Conservation (phyloP, 768 basidiomycete genomes). For the Hirschioporus abietinus region DNA sequence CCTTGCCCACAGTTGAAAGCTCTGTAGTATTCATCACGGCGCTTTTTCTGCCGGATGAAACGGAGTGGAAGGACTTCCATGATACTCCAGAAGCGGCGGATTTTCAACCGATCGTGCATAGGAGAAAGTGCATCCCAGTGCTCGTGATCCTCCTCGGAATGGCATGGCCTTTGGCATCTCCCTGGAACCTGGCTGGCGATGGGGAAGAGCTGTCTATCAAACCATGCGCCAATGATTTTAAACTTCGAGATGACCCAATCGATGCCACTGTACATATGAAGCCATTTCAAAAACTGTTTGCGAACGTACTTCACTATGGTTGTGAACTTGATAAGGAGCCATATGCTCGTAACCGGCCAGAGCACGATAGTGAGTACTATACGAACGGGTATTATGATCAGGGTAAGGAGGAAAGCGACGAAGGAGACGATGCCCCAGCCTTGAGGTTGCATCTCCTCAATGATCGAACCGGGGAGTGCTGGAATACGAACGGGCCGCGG, state of each 20-base stretch:
- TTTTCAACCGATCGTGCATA: neutral
- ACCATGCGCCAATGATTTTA: neutral
- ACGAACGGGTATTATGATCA: neutral
- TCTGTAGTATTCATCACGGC: neutral
- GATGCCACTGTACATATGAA: neutral
- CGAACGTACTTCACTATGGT: neutral
- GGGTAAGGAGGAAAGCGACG: neutral
- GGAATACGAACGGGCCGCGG: neutral
- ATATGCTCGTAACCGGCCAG: neutral
- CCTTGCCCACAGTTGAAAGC: neutral
- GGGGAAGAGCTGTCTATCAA: neutral
- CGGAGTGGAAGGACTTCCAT: neutral
- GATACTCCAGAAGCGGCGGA: neutral
- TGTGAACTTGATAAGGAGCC: neutral
- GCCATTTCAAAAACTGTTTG: neutral
- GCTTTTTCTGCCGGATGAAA: neutral
- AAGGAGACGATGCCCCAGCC: slow-evolving; percentile 1
- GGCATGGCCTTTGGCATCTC: neutral
- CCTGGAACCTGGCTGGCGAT: neutral
- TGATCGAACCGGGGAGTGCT: neutral
- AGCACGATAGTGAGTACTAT: neutral
- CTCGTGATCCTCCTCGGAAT: neutral
- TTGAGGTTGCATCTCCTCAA: neutral
- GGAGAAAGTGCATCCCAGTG: neutral
- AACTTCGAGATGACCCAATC: neutral